Evolutionary conservation across 257 asterid genomes (phyloP).

Genomic region (Thymus mandschuricus): DNA sequence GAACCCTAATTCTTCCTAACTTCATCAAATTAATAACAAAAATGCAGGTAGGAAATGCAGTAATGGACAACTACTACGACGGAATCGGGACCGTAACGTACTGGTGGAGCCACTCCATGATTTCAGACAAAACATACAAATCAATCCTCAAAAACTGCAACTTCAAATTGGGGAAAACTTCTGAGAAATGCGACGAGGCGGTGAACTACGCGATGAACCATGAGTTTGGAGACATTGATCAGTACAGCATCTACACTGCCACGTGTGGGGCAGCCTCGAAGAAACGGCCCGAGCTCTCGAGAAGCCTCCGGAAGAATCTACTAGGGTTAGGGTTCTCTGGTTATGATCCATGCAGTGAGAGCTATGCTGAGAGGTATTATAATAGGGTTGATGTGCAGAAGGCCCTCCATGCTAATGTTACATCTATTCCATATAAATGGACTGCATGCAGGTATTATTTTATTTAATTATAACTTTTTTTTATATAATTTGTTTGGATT

Average conservation of each 20-base stretch:
- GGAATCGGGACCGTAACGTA: slow-evolving; percentile 69
- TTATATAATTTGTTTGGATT: too few species aligned
- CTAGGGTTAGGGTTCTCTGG: slow-evolving; percentile 55
- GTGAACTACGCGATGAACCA: slow-evolving; percentile 62
- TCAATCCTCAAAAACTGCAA: slow-evolving; percentile 59
- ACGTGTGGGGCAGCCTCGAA: slow-evolving; percentile 42
- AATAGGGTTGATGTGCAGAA: slow-evolving; percentile 76
- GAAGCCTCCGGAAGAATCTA: slow-evolving; percentile 59
- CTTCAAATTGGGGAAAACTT: slow-evolving; percentile 45
- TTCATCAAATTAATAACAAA: not conserved
- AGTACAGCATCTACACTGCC: slow-evolving; percentile 74
- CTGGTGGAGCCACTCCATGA: slow-evolving; percentile 90
- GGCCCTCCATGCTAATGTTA: slow-evolving; percentile 79
- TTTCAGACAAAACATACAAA: slow-evolving; percentile 71
- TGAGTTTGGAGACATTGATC: slow-evolving; percentile 80
- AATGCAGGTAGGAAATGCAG: slow-evolving; percentile 86
- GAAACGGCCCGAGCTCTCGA: slow-evolving; percentile 25
- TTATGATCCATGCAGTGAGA: slow-evolving; percentile 85
- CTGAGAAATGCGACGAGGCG: slow-evolving; percentile 52
- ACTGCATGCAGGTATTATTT: slow-evolving; percentile 79
- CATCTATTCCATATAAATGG: slow-evolving; percentile 78
- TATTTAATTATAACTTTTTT: not conserved
- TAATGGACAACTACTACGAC: slow-evolving; percentile 69
- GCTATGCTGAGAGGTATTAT: slow-evolving; percentile 71
- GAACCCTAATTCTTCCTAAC: not conserved